Percentiles rank a stretch among this genome's conserved stretches.
phyloP scores from a whole-genome alignment of 768 basidiomycete species.

The Termitomyces sp. region DNA sequence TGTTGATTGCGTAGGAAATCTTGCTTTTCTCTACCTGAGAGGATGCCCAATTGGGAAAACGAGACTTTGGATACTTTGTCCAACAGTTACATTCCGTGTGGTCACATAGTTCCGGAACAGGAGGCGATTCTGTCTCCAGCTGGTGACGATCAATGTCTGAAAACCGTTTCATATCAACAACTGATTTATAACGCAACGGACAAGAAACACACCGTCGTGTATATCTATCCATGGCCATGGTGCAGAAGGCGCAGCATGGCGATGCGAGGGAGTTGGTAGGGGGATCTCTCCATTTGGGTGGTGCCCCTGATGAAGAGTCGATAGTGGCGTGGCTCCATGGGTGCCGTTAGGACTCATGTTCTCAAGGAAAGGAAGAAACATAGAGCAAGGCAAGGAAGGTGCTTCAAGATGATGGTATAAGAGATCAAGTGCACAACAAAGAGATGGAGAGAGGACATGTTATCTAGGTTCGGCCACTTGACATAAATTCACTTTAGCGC shows the following conservation, averaged over 20 bases:
- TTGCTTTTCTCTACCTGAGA: conserved; percentile 39
- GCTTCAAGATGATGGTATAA: background rate
- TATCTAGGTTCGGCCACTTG: background rate
- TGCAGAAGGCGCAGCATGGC: conserved; percentile 43
- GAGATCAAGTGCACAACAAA: background rate
- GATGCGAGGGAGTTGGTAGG: conserved; percentile 33
- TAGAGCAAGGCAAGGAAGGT: background rate
- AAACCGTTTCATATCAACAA: background rate
- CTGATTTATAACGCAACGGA: background rate
- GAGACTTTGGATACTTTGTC: conserved; percentile 39
- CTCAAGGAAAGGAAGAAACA: background rate
- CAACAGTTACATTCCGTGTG: conserved; percentile 37
- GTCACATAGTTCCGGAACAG: conserved; percentile 33
- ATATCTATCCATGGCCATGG: conserved; percentile 46
- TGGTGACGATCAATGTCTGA: conserved; percentile 34
- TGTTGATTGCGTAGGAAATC: conserved; percentile 31
- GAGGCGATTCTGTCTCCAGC: conserved; percentile 25
- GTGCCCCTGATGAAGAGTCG: background rate
- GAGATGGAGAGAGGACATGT: too few relatives aligned
- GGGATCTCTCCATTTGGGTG: conserved; percentile 5
- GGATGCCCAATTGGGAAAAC: conserved; percentile 56
- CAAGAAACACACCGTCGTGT: conserved; percentile 26
- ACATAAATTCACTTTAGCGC: too few relatives aligned
- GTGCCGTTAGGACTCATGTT: background rate
- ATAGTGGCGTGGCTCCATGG: background rate